Conservation (phyloP, 768 basidiomycete genomes). For the Mycena galopus region DNA sequence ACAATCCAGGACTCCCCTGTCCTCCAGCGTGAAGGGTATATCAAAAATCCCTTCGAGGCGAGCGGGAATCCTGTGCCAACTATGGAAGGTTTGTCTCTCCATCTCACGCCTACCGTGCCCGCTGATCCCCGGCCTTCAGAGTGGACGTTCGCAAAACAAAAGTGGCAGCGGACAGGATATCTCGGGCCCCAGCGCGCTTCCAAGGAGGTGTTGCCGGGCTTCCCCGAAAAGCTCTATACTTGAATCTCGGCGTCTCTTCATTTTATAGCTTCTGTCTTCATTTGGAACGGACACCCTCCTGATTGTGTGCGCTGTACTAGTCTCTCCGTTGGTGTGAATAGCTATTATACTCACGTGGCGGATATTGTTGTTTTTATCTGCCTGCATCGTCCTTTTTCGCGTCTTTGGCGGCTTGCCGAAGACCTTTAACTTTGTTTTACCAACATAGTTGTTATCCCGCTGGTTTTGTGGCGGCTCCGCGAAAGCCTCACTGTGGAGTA, state of each 20-base stretch:
- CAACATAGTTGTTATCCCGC: too few species aligned
- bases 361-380: too few species aligned
- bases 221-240: constrained; percentile 33
- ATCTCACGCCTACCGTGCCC: neutral
- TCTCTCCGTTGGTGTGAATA: too few species aligned
- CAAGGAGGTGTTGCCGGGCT: constrained; percentile 31
- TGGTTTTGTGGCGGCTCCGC: too few species aligned
- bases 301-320: too few species aligned
- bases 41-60: constrained; percentile 60
- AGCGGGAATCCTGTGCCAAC: constrained; percentile 57
- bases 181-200: constrained; percentile 27
- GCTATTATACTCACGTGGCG: too few species aligned
- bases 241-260: neutral
- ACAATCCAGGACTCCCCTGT: constrained; percentile 60
- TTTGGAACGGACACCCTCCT: too few species aligned
- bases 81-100: constrained; percentile 52
- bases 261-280: neutral
- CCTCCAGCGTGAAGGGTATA: constrained; percentile 58
- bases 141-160: constrained; percentile 62
- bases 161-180: constrained; percentile 53
- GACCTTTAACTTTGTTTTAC: too few species aligned
- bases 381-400: too few species aligned
- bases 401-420: too few species aligned
- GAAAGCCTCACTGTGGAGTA: too few species aligned
- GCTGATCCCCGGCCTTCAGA: constrained; percentile 41